Base-by-base conservation (phyloP, 257 asterid genomes). In the Oldenlandia corymbosa region DNA sequence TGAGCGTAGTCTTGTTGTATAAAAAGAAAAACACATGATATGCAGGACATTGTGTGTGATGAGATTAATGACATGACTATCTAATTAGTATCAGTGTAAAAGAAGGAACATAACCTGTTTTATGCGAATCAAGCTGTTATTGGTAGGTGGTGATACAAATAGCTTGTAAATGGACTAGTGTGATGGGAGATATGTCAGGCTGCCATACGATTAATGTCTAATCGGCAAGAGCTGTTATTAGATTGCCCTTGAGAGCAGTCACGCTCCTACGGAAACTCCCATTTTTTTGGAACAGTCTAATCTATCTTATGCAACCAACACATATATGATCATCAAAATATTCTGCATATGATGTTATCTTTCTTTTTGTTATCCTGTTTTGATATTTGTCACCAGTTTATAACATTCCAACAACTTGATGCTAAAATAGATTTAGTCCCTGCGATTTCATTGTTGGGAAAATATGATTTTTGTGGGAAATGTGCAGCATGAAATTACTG, bases 401-500 rank as follows among this genome's bases (percentile, higher is more conserved):
- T n/a, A n/a, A n/a, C n/a, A n/a, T 34, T 34, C 37, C 17, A 63
- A 13, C 58, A 24, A 18, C 54, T 52, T 27, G 59, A 23, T 18
- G 13, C 17, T 41, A 46, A 13, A 46, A 24, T 30, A 10, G 27
- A 55, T 20, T 51, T 17, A 27, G 45, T 68, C 28, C 18, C 37
- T 31, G n/a, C n/a, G 7, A 24, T 57, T 24, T 10, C 59, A 30
- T 16, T 28, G 26, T 49, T 3, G 14, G 24, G 56, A n/a, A 60
- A 16, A 28, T 24, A 5, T 52, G 17, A 65, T 27, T 21, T 37
- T 23, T 16, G 16, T 9, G 26, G 39, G 45, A 58, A 47, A 23
- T 28, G 54, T 71, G 74, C 94, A 91, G 97, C 82, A 69, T 65
- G 79, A 87, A 88, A 73, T 77, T 87, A 54, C 74, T 92, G 52